These are phyloP conservation scores for Orychophragmus violaceus DNA, from an alignment of 345 rosid species.

Conservation along the genomic window DNA sequence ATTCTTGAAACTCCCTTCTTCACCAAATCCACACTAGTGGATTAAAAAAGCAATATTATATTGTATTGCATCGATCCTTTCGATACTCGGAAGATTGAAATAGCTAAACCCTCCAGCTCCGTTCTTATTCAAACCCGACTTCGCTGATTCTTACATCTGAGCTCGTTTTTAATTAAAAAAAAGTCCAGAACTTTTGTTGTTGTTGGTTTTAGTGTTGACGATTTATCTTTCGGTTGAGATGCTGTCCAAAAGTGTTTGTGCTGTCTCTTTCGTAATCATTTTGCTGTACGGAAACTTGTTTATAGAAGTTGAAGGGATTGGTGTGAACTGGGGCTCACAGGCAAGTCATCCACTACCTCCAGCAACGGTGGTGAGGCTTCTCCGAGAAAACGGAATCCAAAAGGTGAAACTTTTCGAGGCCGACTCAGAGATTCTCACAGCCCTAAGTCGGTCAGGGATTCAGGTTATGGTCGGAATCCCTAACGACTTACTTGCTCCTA, in stretches of 20 bases:
- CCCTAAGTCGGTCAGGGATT: constrained; percentile 52
- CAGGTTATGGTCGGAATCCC: constrained; percentile 84
- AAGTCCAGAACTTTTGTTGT: not conserved
- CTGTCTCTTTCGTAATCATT: constrained; percentile 11
- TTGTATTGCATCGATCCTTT: not conserved
- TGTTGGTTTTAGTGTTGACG: not conserved
- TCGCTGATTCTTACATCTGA: constrained; percentile 15
- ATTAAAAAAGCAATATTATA: not conserved
- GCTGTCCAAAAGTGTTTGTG: constrained; percentile 15
- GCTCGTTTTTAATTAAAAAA: not conserved
- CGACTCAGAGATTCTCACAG: constrained; percentile 38
- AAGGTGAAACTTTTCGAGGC: constrained; percentile 80
- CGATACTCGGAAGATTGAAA: not conserved
- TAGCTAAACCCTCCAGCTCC: constrained; percentile 11
- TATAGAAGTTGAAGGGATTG: constrained; percentile 31
- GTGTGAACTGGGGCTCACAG: constrained; percentile 73
- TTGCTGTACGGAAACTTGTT: constrained; percentile 10
- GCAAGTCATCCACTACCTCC: constrained; percentile 58
- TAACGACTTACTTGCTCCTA: constrained; percentile 54
- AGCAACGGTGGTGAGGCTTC: constrained; percentile 47
- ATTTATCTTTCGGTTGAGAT: constrained; percentile 6
- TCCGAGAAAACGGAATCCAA: constrained; percentile 52
- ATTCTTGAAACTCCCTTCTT: constrained; percentile 12
- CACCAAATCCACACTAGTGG: not conserved
- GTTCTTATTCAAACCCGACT: constrained; percentile 13